These are phyloP conservation scores for Termitomyces eurrhizus DNA, from an alignment of 768 basidiomycete species.

Conservation along the genomic window DNA sequence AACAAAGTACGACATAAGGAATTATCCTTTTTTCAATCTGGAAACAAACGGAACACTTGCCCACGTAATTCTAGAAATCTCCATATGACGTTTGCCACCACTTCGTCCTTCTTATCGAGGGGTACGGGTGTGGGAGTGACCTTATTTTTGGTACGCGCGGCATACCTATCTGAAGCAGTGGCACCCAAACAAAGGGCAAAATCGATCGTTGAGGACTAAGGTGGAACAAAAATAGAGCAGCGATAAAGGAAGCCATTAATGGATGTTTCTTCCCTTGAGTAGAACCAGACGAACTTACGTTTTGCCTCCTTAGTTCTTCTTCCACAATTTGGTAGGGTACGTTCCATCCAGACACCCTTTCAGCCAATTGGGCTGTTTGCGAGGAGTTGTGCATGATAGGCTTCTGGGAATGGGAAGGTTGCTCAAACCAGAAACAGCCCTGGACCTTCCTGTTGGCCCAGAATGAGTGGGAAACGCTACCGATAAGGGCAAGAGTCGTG, in stretches of 20 bases:
- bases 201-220: constrained; percentile 98
- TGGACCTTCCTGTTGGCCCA: constrained; percentile 79
- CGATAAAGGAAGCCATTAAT: constrained; percentile 21
- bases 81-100: constrained; percentile 98
- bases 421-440: constrained; percentile 76
- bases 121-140: constrained; percentile 28
- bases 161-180: constrained; percentile 75
- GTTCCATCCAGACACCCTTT: constrained; percentile 87
- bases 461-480: constrained; percentile 71
- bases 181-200: constrained; percentile 93
- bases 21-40: constrained; percentile 6
- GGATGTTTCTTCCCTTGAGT: constrained; percentile 20
- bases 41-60: constrained; percentile 9
- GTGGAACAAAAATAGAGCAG: constrained; percentile 9
- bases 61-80: constrained; percentile 87
- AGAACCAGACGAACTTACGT: constrained; percentile 53
- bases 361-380: constrained; percentile 83
- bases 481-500: constrained; percentile 84
- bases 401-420: constrained; percentile 49
- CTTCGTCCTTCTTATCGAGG: constrained; percentile 96
- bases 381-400: constrained; percentile 66
- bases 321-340: constrained; percentile 83
- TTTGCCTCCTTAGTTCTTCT: constrained; percentile 93
- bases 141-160: constrained; percentile 76
- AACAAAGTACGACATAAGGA: constrained; percentile 7